Base-by-base conservation (phyloP, 164 flowering plant species). In the Vitis vinifera region DNA sequence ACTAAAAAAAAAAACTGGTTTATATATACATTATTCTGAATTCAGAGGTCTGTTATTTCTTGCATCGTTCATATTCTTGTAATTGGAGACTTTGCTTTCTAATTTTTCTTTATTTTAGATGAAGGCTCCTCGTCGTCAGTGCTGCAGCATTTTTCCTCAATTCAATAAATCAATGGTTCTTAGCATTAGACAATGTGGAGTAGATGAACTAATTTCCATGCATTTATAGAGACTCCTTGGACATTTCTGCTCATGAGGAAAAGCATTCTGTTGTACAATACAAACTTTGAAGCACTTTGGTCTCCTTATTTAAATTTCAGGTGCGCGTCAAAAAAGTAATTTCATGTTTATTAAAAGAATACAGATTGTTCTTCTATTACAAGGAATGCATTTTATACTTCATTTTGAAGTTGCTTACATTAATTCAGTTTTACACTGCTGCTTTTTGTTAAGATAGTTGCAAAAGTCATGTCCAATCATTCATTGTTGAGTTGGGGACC, bases 51-150 rank as follows among this genome's bases (percentile, higher is more conserved):
- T 23, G 27, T 23, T 23, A 23, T 23, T 23, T 23, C 27, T 23
- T 23, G 27, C 27, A 23, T 23, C 27, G 14, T 47, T 52, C 10
- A 52, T 30, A 6, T 63, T 60, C 30, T 59, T 61, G 47, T 68
- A 37, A 50, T 49, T 73, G 47, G 15, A 44, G 13, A 47, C 14
- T 16, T 61, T 69, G 7, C 63, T 23, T 31, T 53, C 15, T 53
- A 29, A 68, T 65, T 13, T 44, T 31, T 56, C 69, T 50, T 9
- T 27, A 51, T 76, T 70, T 53, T 73, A 83, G 90, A 70, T 87
- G 80, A 81, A 78, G 76, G 82, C 87, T 60, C 91, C 85, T 12
- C 87, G 97, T 67, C 85, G 98, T n/a, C 87, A 83, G 27, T 93
- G 98, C 71, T 89, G 96, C 71, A 84, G 82, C 74, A 71, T 91